These are phyloP conservation scores for Cylindrotheca fusiformis DNA, from an alignment of 108 stramenopile genomes.

Conservation along the genomic window DNA sequence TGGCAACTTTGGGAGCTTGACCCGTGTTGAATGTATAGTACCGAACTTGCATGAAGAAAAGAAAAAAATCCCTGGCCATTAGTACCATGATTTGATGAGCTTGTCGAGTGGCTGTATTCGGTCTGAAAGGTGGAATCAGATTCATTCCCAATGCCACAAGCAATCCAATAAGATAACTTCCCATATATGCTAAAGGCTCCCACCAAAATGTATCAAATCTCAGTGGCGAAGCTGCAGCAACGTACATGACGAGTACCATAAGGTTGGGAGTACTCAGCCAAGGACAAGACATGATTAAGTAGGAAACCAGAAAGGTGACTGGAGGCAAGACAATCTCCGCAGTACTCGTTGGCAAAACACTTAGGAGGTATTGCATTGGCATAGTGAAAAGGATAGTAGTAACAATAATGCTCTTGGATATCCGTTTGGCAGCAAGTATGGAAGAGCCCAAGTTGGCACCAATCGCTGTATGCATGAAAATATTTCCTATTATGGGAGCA, in stretches of 20 bases:
- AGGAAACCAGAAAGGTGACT: constrained; percentile 9
- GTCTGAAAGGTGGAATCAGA: constrained; percentile 8
- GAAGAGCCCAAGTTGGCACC: constrained; percentile 27
- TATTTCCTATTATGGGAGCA: too few species aligned
- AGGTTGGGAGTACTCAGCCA: constrained; percentile 17
- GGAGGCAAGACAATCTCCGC: constrained; percentile 1
- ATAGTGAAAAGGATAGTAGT: constrained; percentile 22
- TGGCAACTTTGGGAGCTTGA: constrained; percentile 11
- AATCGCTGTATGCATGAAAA: constrained; percentile 27
- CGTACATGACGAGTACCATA: constrained; percentile 32
- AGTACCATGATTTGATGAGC: constrained; percentile 15
- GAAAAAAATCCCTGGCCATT: constrained; percentile 18
- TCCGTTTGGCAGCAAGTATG: constrained; percentile 15
- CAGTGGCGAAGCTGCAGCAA: constrained; percentile 15
- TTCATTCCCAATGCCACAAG: constrained; percentile 26
- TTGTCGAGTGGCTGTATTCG: constrained; percentile 28
- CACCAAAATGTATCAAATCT: constrained; percentile 15
- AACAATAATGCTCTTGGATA: constrained; percentile 19
- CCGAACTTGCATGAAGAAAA: constrained; percentile 15
- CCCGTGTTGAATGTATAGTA: constrained; percentile 30
- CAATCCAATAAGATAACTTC: constrained; percentile 32
- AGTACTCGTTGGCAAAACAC: background rate
- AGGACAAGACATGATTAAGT: constrained; percentile 25
- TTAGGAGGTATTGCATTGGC: constrained; percentile 17
- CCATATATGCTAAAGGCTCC: constrained; percentile 27